Evolutionary conservation across 495 filamentous ascomycete species (phyloP).

Genomic region (Rhypophila decipiens): DNA sequence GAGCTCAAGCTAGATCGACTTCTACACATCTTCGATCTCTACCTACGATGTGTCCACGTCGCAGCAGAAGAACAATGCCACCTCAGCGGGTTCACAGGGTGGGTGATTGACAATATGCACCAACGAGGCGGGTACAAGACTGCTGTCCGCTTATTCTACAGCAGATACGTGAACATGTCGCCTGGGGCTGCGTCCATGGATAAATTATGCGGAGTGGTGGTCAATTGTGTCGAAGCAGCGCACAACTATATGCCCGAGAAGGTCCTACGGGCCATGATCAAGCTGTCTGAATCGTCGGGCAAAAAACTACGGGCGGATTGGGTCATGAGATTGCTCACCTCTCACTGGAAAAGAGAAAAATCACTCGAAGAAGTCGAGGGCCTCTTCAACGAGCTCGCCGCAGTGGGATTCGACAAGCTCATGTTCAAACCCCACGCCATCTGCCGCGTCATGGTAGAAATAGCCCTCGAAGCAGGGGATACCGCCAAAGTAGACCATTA

Average conservation of each 20-base stretch:
- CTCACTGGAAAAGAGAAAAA: constrained; percentile 23
- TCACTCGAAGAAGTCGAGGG: constrained; percentile 17
- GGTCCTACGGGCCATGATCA: constrained; percentile 22
- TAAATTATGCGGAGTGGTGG: constrained; percentile 18
- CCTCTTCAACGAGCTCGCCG: constrained; percentile 21
- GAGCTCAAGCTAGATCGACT: constrained; percentile 15
- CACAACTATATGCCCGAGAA: constrained; percentile 16
- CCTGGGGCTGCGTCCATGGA: constrained; percentile 14
- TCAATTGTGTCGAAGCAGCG: constrained; percentile 21
- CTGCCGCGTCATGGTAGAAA: constrained; percentile 34
- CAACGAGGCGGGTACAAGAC: constrained; percentile 21
- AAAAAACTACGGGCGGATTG: constrained; percentile 20
- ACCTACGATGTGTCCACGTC: constrained; percentile 19
- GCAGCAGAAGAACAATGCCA: constrained; percentile 3
- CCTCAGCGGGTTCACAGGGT: constrained; percentile 18
- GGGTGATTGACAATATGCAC: constrained; percentile 23
- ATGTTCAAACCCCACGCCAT: constrained; percentile 17
- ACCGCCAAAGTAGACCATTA: constrained; percentile 22
- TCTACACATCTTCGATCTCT: constrained; percentile 19
- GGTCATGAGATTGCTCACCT: constrained; percentile 25
- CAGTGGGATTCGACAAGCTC: constrained; percentile 10
- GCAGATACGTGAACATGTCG: constrained; percentile 20
- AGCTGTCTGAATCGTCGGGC: constrained; percentile 8
- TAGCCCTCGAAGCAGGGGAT: constrained; percentile 31
- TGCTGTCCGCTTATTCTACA: constrained; percentile 20